Conservation (phyloP, 306 rosid genomes). For the Ormosia semicastrata region DNA sequence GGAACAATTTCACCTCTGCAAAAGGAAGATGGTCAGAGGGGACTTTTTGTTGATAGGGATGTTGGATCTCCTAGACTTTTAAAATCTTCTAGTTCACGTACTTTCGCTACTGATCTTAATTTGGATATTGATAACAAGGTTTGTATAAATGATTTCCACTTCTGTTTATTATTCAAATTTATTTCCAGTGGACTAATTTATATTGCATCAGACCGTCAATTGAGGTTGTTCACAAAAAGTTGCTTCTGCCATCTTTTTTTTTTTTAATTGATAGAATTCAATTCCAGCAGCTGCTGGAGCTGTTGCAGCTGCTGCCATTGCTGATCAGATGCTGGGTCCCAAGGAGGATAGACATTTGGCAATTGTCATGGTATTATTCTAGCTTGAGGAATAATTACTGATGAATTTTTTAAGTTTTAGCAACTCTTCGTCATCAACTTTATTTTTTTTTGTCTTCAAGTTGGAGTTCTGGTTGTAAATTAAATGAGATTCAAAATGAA, state of each 20-base stretch:
- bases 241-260: slow-evolving; percentile 10
- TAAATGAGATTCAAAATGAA: slow-evolving; percentile 11
- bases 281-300: slow-evolving; percentile 99
- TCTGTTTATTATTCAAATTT: not conserved
- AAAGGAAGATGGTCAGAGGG: slow-evolving; percentile 70
- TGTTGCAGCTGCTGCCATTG: slow-evolving; percentile 95
- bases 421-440: not conserved
- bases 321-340: slow-evolving; percentile 99
- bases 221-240: slow-evolving; percentile 22
- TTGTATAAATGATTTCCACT: slow-evolving; percentile 22
- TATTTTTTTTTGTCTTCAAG: slow-evolving; percentile 1
- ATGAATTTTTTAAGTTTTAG: not conserved
- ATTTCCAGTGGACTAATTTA: slow-evolving; percentile 10
- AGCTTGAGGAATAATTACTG: not conserved
- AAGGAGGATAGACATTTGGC: slow-evolving; percentile 96
- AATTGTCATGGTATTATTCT: slow-evolving; percentile 76
- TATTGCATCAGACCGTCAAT: not conserved
- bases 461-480: slow-evolving; percentile 16
- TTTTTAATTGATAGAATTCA: slow-evolving; percentile 61
- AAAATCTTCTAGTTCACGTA: slow-evolving; percentile 62
- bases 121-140: slow-evolving; percentile 69
- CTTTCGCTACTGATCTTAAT: slow-evolving; percentile 45
- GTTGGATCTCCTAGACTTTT: slow-evolving; percentile 81
- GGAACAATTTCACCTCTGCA: slow-evolving; percentile 67
- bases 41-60: slow-evolving; percentile 84